phyloP scores from a whole-genome alignment of 2,329 filamentous ascomycete genomes.

The Clarireedia homoeocarpa region DNA sequence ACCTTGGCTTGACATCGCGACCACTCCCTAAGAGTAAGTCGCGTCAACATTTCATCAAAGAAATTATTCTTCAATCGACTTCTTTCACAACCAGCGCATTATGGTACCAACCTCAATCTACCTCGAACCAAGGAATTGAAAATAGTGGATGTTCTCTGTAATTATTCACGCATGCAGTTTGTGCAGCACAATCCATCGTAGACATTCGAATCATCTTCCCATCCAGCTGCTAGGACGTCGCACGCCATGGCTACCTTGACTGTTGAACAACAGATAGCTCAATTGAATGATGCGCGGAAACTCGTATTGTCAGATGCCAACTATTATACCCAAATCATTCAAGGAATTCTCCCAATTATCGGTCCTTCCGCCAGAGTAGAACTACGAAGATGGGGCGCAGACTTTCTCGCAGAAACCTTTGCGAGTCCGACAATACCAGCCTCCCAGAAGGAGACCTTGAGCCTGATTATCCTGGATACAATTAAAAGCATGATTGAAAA shows the following conservation, averaged over 20 bases:
- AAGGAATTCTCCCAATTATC: conserved; percentile 88
- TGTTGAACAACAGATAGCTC: conserved; percentile 69
- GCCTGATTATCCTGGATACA: conserved; percentile 69
- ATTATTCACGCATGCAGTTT: conserved; percentile 17
- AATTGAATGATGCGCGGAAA: conserved; percentile 84
- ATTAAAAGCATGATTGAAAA: conserved; percentile 63
- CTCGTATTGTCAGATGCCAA: conserved; percentile 79
- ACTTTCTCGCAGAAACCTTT: conserved; percentile 94
- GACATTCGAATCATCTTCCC: conserved; percentile 14
- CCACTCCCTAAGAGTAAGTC: not conserved
- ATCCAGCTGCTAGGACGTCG: conserved; percentile 8
- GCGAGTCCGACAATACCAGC: conserved; percentile 76
- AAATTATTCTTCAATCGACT: not conserved
- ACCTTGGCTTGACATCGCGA: not conserved
- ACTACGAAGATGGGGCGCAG: conserved; percentile 88
- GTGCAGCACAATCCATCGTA: conserved; percentile 17
- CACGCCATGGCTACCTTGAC: conserved; percentile 46
- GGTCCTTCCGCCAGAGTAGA: conserved; percentile 66
- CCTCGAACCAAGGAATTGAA: not conserved
- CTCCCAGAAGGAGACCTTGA: conserved; percentile 73
- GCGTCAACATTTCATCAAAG: conserved; percentile 7
- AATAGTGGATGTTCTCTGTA: conserved; percentile 6
- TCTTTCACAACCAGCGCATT: conserved; percentile 3
- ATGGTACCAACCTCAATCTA: not conserved
- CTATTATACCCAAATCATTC: conserved; percentile 87